Evolutionary conservation across 2,329 filamentous ascomycete genomes (phyloP).

Genomic region (Eutypella sp.): DNA sequence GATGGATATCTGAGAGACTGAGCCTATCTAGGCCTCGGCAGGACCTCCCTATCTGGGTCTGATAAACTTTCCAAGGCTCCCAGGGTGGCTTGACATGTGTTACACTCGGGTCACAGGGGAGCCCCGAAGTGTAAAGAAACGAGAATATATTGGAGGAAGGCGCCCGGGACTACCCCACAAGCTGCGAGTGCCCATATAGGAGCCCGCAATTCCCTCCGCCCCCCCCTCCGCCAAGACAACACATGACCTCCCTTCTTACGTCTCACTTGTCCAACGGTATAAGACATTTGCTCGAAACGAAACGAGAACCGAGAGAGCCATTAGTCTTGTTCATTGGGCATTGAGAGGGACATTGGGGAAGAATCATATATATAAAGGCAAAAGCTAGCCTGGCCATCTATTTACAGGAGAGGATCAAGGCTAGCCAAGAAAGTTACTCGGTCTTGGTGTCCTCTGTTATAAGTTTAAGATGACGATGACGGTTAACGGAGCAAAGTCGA

Average conservation of each 20-base stretch:
- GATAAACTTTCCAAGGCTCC: neutral
- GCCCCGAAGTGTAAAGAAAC: too few relatives aligned
- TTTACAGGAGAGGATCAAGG: neutral
- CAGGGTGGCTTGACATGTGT: neutral
- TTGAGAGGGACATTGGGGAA: too few relatives aligned
- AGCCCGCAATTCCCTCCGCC: too few relatives aligned
- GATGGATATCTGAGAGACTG: too few relatives aligned
- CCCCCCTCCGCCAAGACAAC: too few relatives aligned
- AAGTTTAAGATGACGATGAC: neutral
- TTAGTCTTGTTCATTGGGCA: too few relatives aligned
- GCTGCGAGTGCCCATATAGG: too few relatives aligned
- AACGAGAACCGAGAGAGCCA: too few relatives aligned
- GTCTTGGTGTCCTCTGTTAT: neutral
- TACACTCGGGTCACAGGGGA: neutral
- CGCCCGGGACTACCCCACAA: neutral
- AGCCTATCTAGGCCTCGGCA: neutral
- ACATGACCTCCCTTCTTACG: too few relatives aligned
- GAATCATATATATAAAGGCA: neutral
- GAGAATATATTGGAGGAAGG: neutral
- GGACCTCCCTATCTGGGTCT: neutral
- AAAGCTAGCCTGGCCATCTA: neutral
- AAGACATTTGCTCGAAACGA: too few relatives aligned
- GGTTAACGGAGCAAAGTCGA: neutral
- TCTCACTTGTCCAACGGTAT: too few relatives aligned
- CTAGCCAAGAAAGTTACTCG: neutral